Conservation (phyloP, 2,329 filamentous ascomycete species). For the Colletotrichum sp. region DNA sequence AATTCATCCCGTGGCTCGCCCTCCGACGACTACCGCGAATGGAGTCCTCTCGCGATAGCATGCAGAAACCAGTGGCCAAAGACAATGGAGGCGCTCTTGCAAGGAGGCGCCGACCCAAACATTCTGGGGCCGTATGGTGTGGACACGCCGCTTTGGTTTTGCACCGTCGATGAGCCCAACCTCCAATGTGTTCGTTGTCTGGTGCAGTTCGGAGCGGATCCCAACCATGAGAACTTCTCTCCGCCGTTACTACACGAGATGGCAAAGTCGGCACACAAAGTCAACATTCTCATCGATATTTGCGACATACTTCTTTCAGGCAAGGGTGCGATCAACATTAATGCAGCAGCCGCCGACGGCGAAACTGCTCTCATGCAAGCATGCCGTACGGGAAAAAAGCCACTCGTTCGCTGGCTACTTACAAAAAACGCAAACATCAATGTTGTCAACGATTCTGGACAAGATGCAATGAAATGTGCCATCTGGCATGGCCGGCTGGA, state of each 20-base stretch:
- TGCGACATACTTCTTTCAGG: background rate
- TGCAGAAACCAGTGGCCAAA: background rate
- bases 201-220: background rate
- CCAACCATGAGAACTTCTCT: background rate
- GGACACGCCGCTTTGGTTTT: background rate
- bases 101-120: background rate
- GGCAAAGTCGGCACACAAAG: background rate
- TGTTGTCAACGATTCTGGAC: background rate
- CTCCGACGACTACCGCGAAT: background rate
- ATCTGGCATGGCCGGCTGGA: background rate
- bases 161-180: background rate
- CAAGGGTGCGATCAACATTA: rapidly evolving
- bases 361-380: background rate
- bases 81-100: background rate
- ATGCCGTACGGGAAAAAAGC: background rate
- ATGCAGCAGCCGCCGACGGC: background rate
- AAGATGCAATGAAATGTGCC: background rate
- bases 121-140: background rate
- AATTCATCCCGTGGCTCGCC: background rate
- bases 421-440: rapidly evolving
- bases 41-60: background rate
- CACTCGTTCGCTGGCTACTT: background rate
- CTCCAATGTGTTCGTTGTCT: background rate
- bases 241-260: background rate
- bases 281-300: rapidly evolving